phyloP scores from a whole-genome alignment of 495 filamentous ascomycete genomes.

The Penicillium ochrochloron region DNA sequence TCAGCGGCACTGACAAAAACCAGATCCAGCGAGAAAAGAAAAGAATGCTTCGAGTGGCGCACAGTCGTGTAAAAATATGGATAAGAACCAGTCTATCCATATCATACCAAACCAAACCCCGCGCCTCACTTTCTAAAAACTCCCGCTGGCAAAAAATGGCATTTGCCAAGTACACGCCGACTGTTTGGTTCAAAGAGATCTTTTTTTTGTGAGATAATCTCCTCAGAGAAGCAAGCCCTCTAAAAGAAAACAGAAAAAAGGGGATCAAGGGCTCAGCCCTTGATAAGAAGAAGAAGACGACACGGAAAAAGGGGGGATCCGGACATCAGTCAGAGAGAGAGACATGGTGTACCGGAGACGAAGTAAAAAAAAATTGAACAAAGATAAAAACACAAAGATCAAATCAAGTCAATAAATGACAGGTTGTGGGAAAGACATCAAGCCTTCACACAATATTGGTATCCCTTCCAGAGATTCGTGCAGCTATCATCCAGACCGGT shows the following conservation, averaged over 20 bases:
- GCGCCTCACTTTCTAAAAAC: background rate
- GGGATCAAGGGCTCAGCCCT: conserved; percentile 7
- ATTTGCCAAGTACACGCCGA: background rate
- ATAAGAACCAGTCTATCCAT: conserved; percentile 5
- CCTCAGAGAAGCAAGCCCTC: no score
- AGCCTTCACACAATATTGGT: conserved; percentile 44
- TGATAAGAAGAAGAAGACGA: background rate
- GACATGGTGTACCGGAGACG: background rate
- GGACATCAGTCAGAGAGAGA: background rate
- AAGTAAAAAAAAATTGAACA: background rate
- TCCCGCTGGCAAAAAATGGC: background rate
- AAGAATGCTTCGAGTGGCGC: background rate
- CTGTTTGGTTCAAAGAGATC: conserved; percentile 7
- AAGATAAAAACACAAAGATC: background rate
- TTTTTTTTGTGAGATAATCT: conserved; percentile 5
- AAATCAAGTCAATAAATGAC: background rate
- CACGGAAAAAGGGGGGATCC: conserved; percentile 7
- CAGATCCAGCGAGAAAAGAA: background rate
- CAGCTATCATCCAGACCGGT: conserved; percentile 42
- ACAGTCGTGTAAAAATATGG: background rate
- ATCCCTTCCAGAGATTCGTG: conserved; percentile 45
- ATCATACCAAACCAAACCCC: background rate
- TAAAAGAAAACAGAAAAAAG: background rate
- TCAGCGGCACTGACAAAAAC: background rate
- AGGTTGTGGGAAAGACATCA: conserved; percentile 6